Evolutionary conservation across 2,329 filamentous ascomycete species (phyloP).

Genomic region (Xylariaceae sp.): DNA sequence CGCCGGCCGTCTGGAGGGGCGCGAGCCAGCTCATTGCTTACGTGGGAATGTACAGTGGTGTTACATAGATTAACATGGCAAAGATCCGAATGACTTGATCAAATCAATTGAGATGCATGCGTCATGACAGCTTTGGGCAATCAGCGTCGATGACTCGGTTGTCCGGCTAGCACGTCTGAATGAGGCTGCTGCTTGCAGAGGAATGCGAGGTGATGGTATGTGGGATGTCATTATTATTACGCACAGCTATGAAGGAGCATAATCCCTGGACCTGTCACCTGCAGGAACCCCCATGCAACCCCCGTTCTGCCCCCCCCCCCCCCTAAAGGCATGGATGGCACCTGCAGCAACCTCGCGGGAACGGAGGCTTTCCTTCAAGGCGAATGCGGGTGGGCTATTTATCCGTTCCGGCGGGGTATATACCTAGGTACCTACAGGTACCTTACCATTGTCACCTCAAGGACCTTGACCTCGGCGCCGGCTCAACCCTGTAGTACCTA

Average conservation of each 20-base stretch:
- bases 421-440: not conserved
- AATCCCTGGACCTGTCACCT: not conserved
- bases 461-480: too few relatives aligned
- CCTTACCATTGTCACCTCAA: too few relatives aligned
- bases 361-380: not conserved
- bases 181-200: not conserved
- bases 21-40: conserved; percentile 26
- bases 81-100: too few relatives aligned
- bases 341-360: too few relatives aligned
- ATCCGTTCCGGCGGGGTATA: conserved; percentile 29
- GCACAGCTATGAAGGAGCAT: not conserved
- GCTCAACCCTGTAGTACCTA: too few relatives aligned
- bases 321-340: too few relatives aligned
- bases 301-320: not conserved
- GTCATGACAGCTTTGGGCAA: too few relatives aligned
- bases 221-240: conserved; percentile 7
- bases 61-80: not conserved
- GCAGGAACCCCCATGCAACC: not conserved
- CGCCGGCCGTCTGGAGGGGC: conserved; percentile 32
- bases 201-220: conserved; percentile 3
- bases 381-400: conserved; percentile 27
- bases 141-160: too few relatives aligned
- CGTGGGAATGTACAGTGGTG: not conserved
- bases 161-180: too few relatives aligned
- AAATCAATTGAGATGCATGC: too few relatives aligned